These are phyloP conservation scores for Fraxinus anomala DNA, from an alignment of 257 asterid species.

Conservation along the genomic window DNA sequence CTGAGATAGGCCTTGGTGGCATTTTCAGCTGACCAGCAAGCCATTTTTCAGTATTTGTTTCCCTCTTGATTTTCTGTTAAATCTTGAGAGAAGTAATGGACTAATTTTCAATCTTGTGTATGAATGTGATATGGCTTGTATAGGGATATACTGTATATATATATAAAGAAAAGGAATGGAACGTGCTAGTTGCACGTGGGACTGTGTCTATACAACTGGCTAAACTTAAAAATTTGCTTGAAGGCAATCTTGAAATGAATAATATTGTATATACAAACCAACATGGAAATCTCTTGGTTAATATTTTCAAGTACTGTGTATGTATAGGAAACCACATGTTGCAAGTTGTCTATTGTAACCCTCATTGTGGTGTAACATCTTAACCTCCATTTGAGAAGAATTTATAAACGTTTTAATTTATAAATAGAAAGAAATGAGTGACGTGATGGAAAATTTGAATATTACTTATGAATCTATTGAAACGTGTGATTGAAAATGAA, in stretches of 20 bases:
- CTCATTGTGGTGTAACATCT: neutral
- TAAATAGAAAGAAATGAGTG: too few species aligned
- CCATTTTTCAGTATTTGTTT: slow-evolving; percentile 39
- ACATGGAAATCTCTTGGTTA: neutral
- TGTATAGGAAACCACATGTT: neutral
- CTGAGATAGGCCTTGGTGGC: slow-evolving; percentile 83
- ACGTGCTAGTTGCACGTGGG: slow-evolving; percentile 43
- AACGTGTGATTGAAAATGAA: too few species aligned
- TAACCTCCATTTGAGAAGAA: too few species aligned
- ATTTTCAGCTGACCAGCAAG: slow-evolving; percentile 91
- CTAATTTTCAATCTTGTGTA: slow-evolving; percentile 20
- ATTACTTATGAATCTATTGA: too few species aligned
- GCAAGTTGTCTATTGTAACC: neutral
- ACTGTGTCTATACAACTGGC: slow-evolving; percentile 55
- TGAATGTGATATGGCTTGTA: slow-evolving; percentile 22
- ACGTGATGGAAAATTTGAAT: too few species aligned
- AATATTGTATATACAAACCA: slow-evolving; percentile 1
- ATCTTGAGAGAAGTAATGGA: slow-evolving; percentile 19
- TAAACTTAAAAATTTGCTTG: slow-evolving; percentile 32
- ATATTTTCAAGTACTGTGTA: neutral
- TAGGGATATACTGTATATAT: slow-evolving; percentile 31
- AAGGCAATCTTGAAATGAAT: slow-evolving; percentile 21
- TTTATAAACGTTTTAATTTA: too few species aligned
- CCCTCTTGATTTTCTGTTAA: slow-evolving; percentile 4
- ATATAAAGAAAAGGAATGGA: slow-evolving; percentile 31